These are phyloP conservation scores for Furcasterigmium furcatum DNA, from an alignment of 2,329 filamentous ascomycete species.

Conservation along the genomic window DNA sequence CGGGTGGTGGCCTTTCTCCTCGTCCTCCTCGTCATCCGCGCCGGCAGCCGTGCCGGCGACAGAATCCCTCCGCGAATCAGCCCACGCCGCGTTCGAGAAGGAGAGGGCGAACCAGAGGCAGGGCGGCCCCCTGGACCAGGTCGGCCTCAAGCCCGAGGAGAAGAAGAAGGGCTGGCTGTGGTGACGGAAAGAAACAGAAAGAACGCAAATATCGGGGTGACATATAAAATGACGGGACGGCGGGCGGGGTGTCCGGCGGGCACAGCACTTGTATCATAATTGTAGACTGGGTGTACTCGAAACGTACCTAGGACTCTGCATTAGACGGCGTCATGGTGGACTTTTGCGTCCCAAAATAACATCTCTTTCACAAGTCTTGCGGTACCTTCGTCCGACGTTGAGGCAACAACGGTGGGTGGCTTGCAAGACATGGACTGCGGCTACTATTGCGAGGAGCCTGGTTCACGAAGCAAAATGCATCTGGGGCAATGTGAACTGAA, in stretches of 20 bases:
- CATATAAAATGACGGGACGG: neutral
- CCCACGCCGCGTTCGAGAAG: conserved; percentile 39
- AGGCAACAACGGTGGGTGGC: too few relatives aligned
- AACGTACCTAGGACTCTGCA: conserved; percentile 5
- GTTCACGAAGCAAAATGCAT: too few relatives aligned
- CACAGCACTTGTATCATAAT: conserved; percentile 32
- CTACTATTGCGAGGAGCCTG: too few relatives aligned
- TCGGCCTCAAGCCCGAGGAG: conserved; percentile 31
- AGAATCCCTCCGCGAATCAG: conserved; percentile 31
- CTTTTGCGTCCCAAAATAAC: conserved; percentile 5
- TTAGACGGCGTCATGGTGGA: conserved; percentile 14
- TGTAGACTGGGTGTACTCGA: conserved; percentile 3
- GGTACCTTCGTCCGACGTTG: too few relatives aligned
- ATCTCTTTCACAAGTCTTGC: neutral
- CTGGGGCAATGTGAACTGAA: too few relatives aligned
- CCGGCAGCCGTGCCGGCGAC: conserved; percentile 24
- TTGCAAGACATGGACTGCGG: too few relatives aligned
- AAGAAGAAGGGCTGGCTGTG: conserved; percentile 46
- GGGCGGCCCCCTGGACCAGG: conserved; percentile 48
- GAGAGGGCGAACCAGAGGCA: conserved; percentile 48
- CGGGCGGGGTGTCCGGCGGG: neutral
- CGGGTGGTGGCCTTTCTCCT: conserved; percentile 33
- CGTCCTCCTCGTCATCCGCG: conserved; percentile 22
- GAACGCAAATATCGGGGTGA: too few relatives aligned
- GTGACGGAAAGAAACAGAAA: conserved; percentile 12